Evolutionary conservation across 768 basidiomycete species (phyloP).

Genomic region (Russula foetens): DNA sequence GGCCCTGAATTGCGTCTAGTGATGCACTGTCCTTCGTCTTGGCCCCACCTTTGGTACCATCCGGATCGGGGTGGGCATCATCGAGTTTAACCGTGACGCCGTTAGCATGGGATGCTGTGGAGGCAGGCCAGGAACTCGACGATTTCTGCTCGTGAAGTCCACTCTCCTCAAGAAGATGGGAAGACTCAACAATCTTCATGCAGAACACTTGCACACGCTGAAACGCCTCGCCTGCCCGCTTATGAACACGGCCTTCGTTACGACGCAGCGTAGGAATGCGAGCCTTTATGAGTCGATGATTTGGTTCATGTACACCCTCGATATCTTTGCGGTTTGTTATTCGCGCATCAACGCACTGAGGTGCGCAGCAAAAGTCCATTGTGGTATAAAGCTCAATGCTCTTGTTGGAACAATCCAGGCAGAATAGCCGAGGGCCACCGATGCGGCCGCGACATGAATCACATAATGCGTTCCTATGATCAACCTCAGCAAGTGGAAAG

Average conservation of each 20-base stretch:
- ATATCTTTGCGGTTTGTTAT: slow-evolving; percentile 17
- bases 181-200: background rate
- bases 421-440: slow-evolving; percentile 26
- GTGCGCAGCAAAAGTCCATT: background rate
- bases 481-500: background rate
- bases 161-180: too few relatives aligned
- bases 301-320: background rate
- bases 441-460: slow-evolving; percentile 25
- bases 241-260: background rate
- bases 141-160: too few relatives aligned
- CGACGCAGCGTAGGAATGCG: background rate
- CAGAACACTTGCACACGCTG: background rate
- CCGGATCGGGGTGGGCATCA: too few relatives aligned
- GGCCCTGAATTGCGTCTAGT: background rate
- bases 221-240: background rate
- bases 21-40: background rate
- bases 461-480: slow-evolving; percentile 23
- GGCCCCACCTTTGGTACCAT: background rate
- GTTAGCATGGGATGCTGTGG: too few relatives aligned
- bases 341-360: slow-evolving; percentile 19
- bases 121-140: background rate
- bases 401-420: slow-evolving; percentile 26
- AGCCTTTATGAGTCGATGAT: background rate
- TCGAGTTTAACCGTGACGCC: too few relatives aligned
- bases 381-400: too few relatives aligned